Evolutionary conservation across 2,329 filamentous ascomycete species (phyloP).

Genomic region (Neopestalotiopsis rosae): DNA sequence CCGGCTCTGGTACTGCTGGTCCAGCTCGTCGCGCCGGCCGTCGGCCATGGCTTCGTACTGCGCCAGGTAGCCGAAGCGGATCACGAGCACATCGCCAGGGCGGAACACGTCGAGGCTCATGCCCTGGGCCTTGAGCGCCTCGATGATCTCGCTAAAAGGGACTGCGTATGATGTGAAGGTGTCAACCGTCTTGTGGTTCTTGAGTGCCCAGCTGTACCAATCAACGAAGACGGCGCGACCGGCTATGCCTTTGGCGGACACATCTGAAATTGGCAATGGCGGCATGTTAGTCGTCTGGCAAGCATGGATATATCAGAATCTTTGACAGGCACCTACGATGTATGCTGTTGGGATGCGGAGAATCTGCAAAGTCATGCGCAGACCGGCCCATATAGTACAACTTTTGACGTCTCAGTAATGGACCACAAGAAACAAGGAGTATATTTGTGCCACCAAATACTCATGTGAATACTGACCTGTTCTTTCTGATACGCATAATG

Average conservation of each 20-base stretch:
- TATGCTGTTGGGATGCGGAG: conserved; percentile 27
- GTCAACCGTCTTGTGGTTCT: conserved; percentile 21
- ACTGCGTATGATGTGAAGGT: conserved; percentile 21
- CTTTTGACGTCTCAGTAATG: background rate
- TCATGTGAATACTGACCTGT: no score
- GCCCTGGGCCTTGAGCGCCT: no score
- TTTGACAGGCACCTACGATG: conserved; percentile 18
- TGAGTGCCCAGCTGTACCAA: conserved; percentile 11
- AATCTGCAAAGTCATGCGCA: conserved; percentile 26
- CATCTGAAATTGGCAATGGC: conserved; percentile 4
- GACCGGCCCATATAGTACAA: conserved; percentile 32
- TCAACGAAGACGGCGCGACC: conserved; percentile 14
- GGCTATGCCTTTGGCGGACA: conserved; percentile 8
- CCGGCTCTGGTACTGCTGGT: conserved; percentile 24
- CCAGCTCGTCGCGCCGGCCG: conserved; percentile 22
- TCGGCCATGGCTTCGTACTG: no score
- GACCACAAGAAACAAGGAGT: no score
- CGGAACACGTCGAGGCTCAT: no score
- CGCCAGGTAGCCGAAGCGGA: no score
- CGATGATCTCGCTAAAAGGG: no score
- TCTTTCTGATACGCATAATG: no score
- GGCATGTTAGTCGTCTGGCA: no score
- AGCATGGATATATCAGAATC: no score
- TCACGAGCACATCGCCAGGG: no score
- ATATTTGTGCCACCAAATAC: no score